Evolutionary conservation across 768 basidiomycete species (phyloP).

Genomic region (Leucocoprinus leucothites): DNA sequence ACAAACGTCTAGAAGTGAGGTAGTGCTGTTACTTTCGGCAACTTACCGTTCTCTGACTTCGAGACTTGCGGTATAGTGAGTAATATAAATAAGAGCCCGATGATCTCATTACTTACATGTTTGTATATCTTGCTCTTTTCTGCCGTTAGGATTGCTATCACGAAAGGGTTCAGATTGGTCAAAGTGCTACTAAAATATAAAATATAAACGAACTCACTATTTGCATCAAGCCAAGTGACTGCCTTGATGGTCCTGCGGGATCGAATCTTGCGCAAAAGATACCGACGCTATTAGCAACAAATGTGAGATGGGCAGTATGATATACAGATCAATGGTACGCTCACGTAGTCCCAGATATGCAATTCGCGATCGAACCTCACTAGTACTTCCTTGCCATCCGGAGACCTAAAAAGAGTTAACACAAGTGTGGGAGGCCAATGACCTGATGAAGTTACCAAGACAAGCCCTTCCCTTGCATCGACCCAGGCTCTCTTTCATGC

Average conservation of each 20-base stretch:
- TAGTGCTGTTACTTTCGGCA: background rate
- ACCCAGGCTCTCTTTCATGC: background rate
- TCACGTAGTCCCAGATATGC: slow-evolving; percentile 6
- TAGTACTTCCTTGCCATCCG: slow-evolving; percentile 1
- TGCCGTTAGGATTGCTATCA: background rate
- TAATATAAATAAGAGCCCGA: background rate
- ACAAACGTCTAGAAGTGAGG: background rate
- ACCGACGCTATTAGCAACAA: background rate
- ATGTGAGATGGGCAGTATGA: background rate
- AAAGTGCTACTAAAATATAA: no score
- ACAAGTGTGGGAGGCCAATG: background rate
- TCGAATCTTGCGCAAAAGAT: background rate
- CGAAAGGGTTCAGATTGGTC: background rate
- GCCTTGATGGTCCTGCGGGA: background rate
- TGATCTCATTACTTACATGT: background rate
- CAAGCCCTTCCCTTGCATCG: background rate
- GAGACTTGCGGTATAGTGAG: background rate
- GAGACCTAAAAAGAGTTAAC: background rate
- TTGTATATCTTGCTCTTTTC: slow-evolving; percentile 1
- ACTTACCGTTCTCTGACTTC: slow-evolving; percentile 4
- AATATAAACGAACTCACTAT: background rate
- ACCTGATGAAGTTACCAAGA: background rate
- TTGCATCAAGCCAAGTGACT: slow-evolving; percentile 4
- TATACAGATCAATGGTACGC: background rate
- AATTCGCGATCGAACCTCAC: slow-evolving; percentile 4